Base-by-base conservation (phyloP, 2,329 filamentous ascomycete species). In the Aspergillus puulaauensis region DNA sequence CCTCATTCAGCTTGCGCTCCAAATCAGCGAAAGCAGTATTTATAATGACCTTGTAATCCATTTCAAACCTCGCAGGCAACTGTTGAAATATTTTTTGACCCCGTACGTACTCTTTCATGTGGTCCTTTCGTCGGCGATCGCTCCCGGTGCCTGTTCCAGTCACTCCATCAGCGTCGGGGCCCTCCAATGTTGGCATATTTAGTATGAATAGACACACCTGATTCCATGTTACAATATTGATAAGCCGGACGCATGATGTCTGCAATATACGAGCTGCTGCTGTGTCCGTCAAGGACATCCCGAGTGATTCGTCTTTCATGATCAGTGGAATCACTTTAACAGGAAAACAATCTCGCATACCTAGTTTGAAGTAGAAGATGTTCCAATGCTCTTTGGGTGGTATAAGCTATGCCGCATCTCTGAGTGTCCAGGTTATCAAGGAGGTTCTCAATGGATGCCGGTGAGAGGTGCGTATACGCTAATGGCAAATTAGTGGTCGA, bases 221-320 rank as follows among this genome's bases (percentile, higher is more conserved):
- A 43, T 48, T 52, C 23, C 21, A 19, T 31, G 8, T 37, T 47
- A 8, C 49, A 52, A 24, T 17, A 15, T 12, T 37, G 31, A 23
- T 57, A 57, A 14, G 48, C 55, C 12, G 55, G 35, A 2, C 49
- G 49, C 55, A 57, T 57, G n/a, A 49, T 40, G 2, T 47, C 43
- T 2, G 48, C 49, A 14, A 57, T 57, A 12, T 57, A 57, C 8
- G 55, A 57, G 31, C 19, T 56, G 15, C 35, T 47, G 19, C n/a
- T 40, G n/a, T 48, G 49, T 9, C 43, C 49, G 17, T 47, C 48
- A 9, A 43, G 17, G 5, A 44, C 35, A 27, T 57, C 55, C 12
- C 19, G 37, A 9, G 23, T 41, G 12, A 52, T 48, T 31, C 24
- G 41, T 12, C 55, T 57, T 31, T 6, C 14, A 35, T 17, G 31